These are phyloP conservation scores for Paramecium pentaurelia DNA, from an alignment of 73 alveolate genomes.

Conservation along the genomic window DNA sequence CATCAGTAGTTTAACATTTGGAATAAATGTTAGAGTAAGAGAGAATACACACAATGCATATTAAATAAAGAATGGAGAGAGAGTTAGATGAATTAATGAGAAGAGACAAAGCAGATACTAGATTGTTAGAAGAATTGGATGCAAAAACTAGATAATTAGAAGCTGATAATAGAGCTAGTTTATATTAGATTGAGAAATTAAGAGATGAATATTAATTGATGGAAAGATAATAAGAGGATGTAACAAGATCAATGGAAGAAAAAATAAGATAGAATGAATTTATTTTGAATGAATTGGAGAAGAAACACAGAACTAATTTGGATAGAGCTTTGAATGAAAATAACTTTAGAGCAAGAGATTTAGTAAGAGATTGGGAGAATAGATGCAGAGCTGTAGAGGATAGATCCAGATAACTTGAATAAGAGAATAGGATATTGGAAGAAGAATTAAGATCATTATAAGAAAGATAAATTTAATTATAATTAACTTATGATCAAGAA, in stretches of 20 bases:
- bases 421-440: constrained; percentile 51
- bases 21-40: constrained; percentile 68
- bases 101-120: constrained; percentile 63
- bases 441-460: constrained; percentile 44
- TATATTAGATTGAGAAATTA: constrained; percentile 47
- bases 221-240: constrained; percentile 55
- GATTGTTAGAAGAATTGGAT: constrained; percentile 64
- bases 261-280: constrained; percentile 55
- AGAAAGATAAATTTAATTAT: constrained; percentile 52
- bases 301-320: constrained; percentile 51
- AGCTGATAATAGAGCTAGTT: constrained; percentile 39
- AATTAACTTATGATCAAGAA: constrained; percentile 59
- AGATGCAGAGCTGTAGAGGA: constrained; percentile 58
- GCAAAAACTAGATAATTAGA: constrained; percentile 51
- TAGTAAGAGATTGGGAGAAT: constrained; percentile 63
- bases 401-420: constrained; percentile 49
- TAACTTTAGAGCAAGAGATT: constrained; percentile 59
- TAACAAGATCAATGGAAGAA: constrained; percentile 53
- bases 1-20: constrained; percentile 56
- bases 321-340: constrained; percentile 59
- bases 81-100: constrained; percentile 63
- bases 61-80: constrained; percentile 54
- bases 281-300: constrained; percentile 54
- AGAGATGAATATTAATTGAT: constrained; percentile 57
- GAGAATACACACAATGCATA: constrained; percentile 58